Evolutionary conservation across 768 basidiomycete species (phyloP).

Genomic region (Leccinum disarticulatum): DNA sequence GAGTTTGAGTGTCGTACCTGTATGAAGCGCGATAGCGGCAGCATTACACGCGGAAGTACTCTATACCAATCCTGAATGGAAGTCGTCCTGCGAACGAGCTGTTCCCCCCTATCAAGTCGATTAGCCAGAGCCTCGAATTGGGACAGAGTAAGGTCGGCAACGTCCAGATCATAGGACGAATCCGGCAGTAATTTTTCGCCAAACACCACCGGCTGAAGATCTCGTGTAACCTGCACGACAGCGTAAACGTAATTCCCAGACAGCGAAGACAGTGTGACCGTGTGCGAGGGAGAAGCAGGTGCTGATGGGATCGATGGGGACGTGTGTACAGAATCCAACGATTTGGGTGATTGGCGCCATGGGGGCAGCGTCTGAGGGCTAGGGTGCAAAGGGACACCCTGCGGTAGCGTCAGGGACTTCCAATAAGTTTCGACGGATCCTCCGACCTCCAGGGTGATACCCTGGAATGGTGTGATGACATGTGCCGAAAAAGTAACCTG

Average conservation of each 20-base stretch:
- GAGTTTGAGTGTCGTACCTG: constrained; percentile 48
- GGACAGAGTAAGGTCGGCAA: constrained; percentile 77
- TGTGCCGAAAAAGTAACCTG: constrained; percentile 88
- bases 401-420: constrained; percentile 65
- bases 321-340: constrained; percentile 57
- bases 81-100: constrained; percentile 31
- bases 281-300: constrained; percentile 46
- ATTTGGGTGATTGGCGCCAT: constrained; percentile 33
- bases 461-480: constrained; percentile 85
- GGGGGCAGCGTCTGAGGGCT: constrained; percentile 38
- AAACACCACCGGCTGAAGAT: constrained; percentile 86
- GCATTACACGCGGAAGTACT: constrained; percentile 53
- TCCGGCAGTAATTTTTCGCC: constrained; percentile 75
- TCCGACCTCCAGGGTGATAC: constrained; percentile 90
- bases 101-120: constrained; percentile 45
- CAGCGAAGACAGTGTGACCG: constrained; percentile 85
- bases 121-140: constrained; percentile 75
- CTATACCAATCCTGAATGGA: constrained; percentile 46
- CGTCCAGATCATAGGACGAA: constrained; percentile 69
- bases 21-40: constrained; percentile 73
- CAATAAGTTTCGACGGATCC: constrained; percentile 98
- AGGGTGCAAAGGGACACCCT: constrained; percentile 30
- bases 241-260: constrained; percentile 85
- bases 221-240: constrained; percentile 89
- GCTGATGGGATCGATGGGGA: constrained; percentile 69